Percentiles rank a stretch among this genome's conserved stretches.
Evolutionary conservation across 352 stramenopile genomes (phyloP).

Genomic region (Blastocystis sp.): DNA sequence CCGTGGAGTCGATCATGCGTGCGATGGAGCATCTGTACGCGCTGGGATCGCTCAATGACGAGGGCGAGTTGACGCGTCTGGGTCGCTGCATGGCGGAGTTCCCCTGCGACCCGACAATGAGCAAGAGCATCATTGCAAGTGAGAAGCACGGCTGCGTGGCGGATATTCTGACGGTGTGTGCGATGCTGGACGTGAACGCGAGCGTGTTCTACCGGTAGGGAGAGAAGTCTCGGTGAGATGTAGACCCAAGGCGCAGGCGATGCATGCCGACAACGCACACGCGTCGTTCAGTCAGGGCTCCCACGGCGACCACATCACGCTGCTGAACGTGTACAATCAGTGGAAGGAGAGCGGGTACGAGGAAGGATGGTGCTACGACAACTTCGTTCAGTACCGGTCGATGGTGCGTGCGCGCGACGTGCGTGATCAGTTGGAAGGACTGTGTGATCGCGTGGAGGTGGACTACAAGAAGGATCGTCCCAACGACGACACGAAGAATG

Average conservation of each 20-base stretch:
- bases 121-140: conserved; percentile 77
- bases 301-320: conserved; percentile 83
- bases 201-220: conserved; percentile 85
- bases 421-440: conserved; percentile 88
- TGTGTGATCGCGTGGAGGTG: conserved; percentile 96
- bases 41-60: conserved; percentile 92
- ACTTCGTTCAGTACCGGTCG: conserved; percentile 87
- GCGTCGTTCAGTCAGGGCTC: conserved; percentile 87
- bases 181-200: conserved; percentile 94
- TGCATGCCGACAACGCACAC: conserved; percentile 92
- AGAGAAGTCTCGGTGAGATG: neutral
- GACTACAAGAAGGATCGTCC: conserved; percentile 59
- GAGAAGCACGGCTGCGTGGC: conserved; percentile 78
- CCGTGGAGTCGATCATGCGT: conserved; percentile 90
- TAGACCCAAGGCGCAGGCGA: conserved; percentile 87
- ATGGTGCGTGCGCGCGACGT: conserved; percentile 95
- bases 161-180: conserved; percentile 87
- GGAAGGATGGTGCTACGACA: conserved; percentile 85
- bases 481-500: conserved; percentile 71
- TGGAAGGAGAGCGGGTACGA: conserved; percentile 94
- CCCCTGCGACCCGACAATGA: conserved; percentile 83
- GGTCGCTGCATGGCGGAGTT: conserved; percentile 87
- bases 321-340: conserved; percentile 91
- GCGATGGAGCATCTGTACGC: conserved; percentile 95
- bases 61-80: conserved; percentile 90